Evolutionary conservation across 768 basidiomycete genomes (phyloP).

Genomic region (Aureoboletus auriporus): DNA sequence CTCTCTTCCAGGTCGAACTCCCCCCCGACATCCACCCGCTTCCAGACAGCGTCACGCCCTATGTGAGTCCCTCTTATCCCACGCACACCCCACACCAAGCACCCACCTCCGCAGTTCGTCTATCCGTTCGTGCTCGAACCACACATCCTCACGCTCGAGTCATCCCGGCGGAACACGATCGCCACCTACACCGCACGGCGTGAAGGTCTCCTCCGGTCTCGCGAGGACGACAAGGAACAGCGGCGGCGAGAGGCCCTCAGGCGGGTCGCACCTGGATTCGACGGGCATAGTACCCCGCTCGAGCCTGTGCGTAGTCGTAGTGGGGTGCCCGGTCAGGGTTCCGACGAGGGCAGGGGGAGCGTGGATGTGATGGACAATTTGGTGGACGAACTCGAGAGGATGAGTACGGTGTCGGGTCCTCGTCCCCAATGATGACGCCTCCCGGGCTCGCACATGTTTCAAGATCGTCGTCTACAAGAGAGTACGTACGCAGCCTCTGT

Average conservation of each 20-base stretch:
- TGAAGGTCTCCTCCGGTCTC: constrained; percentile 63
- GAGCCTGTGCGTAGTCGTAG: constrained; percentile 12
- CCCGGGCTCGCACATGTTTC: no score
- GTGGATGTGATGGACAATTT: constrained; percentile 76
- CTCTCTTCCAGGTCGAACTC: constrained; percentile 65
- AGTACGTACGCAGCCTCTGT: no score
- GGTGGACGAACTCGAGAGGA: constrained; percentile 72
- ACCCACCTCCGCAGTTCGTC: constrained; percentile 61
- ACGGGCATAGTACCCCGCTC: constrained; percentile 57
- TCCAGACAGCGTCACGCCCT: constrained; percentile 84
- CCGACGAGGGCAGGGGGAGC: constrained; percentile 4
- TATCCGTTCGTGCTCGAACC: constrained; percentile 94
- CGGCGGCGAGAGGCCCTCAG: constrained; percentile 61
- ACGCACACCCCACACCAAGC: no score
- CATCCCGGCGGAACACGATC: constrained; percentile 64
- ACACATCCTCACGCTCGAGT: constrained; percentile 74
- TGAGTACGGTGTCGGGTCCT: constrained; percentile 35
- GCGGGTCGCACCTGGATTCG: constrained; percentile 81
- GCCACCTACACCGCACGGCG: constrained; percentile 63
- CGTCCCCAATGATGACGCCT: no score
- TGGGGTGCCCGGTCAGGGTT: no score
- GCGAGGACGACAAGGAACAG: constrained; percentile 75
- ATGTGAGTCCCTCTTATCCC: constrained; percentile 47
- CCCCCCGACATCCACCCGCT: constrained; percentile 93
- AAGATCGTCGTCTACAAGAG: no score